Evolutionary conservation across 2,329 filamentous ascomycete genomes (phyloP), one percentile per base, ranked within the genome.

Genomic region (Diaporthe vexans): DNA sequence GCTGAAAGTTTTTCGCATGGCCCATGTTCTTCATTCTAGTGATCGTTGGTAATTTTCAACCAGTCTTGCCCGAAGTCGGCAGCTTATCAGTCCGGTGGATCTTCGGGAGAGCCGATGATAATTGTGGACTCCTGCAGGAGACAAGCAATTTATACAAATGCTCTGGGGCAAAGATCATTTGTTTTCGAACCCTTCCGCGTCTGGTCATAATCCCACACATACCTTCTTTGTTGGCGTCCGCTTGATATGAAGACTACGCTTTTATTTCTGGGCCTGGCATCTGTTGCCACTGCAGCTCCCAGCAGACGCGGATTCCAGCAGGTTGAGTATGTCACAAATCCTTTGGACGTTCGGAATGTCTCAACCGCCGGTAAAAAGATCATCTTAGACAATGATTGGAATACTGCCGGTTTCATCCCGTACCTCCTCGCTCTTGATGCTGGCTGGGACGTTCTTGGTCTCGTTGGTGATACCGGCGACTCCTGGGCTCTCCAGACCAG

Each of bases 371-470:
- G 72, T 11, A 72, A 68, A 17, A 75, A 76, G 61, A 68, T 77
- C 19, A 77, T 88, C 75, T 77, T 87, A 65, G 84, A 88, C 77
- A 87, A 87, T 76, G 85, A 88, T 78, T 87, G 85, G 85, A 80
- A 79, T 52, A 78, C 83, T 1, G 80, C 81, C 1, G 83, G 81
- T 8, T 86, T 86, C 77, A 83, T 86, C 21, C 83, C 85, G 0
- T 86, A 83, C 76, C 80, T 88, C 5, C 78, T 87, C 71, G 84
- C 85, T 17, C 78, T 87, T 4, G 83, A 86, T 63, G 83, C 83
- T 6, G 83, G 82, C 37, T 84, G 85, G 78, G 82, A 88, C 37
- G 79, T 88, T 15, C 79, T 88, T 0, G 86, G 83, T 4, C 75
- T 80, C 13, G 77, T 80, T 15, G 81, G 81, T 21, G 81, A 85